phyloP scores from a whole-genome alignment of 2,329 filamentous ascomycete genomes.

The Aureobasidium namibiae region DNA sequence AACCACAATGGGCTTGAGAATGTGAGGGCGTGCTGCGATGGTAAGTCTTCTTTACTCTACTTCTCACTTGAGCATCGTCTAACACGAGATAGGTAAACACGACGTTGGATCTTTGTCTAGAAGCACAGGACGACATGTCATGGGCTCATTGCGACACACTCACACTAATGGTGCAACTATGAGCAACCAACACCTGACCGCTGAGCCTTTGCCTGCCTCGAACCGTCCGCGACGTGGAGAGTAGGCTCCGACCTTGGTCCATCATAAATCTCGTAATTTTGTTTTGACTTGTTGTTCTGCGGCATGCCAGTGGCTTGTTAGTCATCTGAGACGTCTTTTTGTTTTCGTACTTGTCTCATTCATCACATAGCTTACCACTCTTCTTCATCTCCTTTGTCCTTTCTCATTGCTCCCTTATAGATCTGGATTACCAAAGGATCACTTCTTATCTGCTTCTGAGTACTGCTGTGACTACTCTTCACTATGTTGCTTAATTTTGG shows the following conservation, averaged over 20 bases:
- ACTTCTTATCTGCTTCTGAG: not conserved
- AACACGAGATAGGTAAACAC: slow-evolving; percentile 36
- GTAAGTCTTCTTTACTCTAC: slow-evolving; percentile 45
- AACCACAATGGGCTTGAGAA: slow-evolving; percentile 82
- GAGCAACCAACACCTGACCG: not conserved
- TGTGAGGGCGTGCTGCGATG: slow-evolving; percentile 94
- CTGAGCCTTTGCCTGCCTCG: not conserved
- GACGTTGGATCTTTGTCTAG: slow-evolving; percentile 40
- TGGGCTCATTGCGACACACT: slow-evolving; percentile 2
- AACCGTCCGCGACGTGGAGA: not conserved
- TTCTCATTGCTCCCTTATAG: not conserved
- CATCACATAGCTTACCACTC: not conserved
- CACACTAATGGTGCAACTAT: slow-evolving; percentile 1
- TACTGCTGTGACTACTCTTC: too few species aligned
- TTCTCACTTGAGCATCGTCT: not conserved
- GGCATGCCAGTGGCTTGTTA: not conserved
- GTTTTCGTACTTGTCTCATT: not conserved
- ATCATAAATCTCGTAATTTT: too few species aligned
- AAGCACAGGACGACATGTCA: slow-evolving; percentile 1
- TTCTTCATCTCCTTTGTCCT: not conserved
- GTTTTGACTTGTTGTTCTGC: not conserved
- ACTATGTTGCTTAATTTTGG: too few species aligned
- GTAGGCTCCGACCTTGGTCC: too few species aligned
- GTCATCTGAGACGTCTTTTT: not conserved
- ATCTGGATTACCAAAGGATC: not conserved